Evolutionary conservation across 163 green algal genomes (phyloP).

Genomic region (Trebouxiophyceae sp.): DNA sequence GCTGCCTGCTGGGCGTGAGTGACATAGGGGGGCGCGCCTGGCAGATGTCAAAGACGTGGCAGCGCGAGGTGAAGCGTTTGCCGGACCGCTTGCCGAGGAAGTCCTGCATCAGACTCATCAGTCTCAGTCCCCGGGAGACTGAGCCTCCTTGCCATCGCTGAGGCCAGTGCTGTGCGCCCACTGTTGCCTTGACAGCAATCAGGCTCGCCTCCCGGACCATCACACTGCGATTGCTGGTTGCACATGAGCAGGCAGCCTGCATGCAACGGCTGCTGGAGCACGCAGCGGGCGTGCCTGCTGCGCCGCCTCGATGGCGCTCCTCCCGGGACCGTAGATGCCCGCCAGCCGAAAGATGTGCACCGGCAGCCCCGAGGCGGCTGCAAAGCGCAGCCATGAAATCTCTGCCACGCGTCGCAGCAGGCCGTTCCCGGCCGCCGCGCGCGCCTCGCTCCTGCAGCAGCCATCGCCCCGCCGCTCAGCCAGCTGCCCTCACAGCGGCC

Average conservation of each 20-base stretch:
- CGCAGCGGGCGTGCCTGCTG: background rate
- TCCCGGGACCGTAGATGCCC: conserved; percentile 55
- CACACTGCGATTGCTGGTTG: too few species aligned
- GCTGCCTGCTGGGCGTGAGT: conserved; percentile 44
- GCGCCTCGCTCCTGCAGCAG: conserved; percentile 19
- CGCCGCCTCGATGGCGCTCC: conserved; percentile 37
- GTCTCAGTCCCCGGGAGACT: too few species aligned
- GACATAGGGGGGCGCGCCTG: conserved; percentile 9
- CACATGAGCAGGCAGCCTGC: too few species aligned
- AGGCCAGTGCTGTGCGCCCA: too few species aligned
- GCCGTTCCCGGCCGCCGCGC: conserved; percentile 10
- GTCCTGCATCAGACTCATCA: too few species aligned
- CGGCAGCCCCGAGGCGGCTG: conserved; percentile 13
- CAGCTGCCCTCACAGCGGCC: too few species aligned
- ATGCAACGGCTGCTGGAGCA: too few species aligned
- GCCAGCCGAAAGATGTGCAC: conserved; percentile 51
- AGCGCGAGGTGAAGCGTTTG: conserved; percentile 49
- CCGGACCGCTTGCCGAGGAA: conserved; percentile 5
- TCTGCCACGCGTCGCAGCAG: conserved; percentile 30
- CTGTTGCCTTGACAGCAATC: too few species aligned
- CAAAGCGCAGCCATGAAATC: conserved; percentile 36
- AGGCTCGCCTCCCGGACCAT: too few species aligned
- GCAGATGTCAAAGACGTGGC: conserved; percentile 72
- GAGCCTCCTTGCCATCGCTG: too few species aligned
- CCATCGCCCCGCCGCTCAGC: background rate